Evolutionary conservation across 2,329 filamentous ascomycete species (phyloP).

Genomic region (Penicillium capsulatum): DNA sequence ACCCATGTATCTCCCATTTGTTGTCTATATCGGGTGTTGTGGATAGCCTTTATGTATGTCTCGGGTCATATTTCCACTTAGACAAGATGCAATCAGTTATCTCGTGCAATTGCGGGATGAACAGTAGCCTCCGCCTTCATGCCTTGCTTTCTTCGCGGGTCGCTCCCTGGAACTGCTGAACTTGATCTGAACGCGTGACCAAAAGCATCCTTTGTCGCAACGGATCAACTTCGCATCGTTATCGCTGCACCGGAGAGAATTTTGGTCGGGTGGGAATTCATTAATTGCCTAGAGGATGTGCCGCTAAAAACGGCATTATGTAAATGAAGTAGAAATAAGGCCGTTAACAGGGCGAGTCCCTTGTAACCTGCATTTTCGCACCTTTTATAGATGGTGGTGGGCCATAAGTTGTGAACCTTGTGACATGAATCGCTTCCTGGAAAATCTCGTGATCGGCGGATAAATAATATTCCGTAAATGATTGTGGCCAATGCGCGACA

Average conservation of each 20-base stretch:
- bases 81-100: background rate
- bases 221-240: background rate
- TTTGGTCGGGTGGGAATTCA: no score
- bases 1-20: background rate
- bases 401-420: no score
- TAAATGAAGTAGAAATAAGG: no score
- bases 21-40: background rate
- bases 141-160: background rate
- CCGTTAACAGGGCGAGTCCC: no score
- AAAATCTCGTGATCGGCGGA: conserved; percentile 3
- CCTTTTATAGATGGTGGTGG: no score
- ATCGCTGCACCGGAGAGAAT: background rate
- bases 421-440: no score
- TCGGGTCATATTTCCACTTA: background rate
- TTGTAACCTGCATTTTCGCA: no score
- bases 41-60: background rate
- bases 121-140: background rate
- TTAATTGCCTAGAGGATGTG: background rate
- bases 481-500: background rate
- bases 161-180: background rate
- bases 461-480: conserved; percentile 1
- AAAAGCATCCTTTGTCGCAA: background rate
- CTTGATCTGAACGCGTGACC: background rate
- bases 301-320: background rate
- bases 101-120: background rate